These are phyloP conservation scores for Xylariaceae sp. DNA, from an alignment of 2,329 filamentous ascomycete species.

Conservation along the genomic window DNA sequence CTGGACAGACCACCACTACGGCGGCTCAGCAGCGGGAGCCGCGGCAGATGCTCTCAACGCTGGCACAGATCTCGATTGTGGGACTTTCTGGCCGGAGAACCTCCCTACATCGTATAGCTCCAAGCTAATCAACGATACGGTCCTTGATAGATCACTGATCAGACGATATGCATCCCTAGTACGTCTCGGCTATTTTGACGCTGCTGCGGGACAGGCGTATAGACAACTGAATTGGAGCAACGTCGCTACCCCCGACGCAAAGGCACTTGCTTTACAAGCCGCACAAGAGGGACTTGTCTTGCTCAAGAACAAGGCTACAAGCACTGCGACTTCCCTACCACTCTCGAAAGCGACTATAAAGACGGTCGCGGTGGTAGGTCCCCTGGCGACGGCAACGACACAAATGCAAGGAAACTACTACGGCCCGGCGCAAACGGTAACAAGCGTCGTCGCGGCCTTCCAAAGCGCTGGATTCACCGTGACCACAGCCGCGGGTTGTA, in stretches of 20 bases:
- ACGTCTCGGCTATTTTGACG: constrained; percentile 55
- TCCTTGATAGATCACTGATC: constrained; percentile 45
- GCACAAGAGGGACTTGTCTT: constrained; percentile 45
- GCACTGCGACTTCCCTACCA: constrained; percentile 36
- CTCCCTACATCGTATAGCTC: constrained; percentile 29
- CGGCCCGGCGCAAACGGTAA: constrained; percentile 25
- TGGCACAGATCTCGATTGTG: constrained; percentile 36
- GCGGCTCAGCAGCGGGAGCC: constrained; percentile 30
- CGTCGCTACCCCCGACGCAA: constrained; percentile 51
- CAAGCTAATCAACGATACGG: constrained; percentile 38
- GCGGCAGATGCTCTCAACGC: constrained; percentile 34
- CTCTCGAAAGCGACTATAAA: constrained; percentile 29
- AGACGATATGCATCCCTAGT: constrained; percentile 54
- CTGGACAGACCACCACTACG: constrained; percentile 41
- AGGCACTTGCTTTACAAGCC: constrained; percentile 53
- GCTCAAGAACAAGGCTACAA: constrained; percentile 51
- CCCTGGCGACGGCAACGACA: constrained; percentile 53
- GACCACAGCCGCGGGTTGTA: constrained; percentile 20
- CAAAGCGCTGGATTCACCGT: constrained; percentile 22
- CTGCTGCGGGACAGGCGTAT: constrained; percentile 41
- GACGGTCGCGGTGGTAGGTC: constrained; percentile 53
- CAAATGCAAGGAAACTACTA: constrained; percentile 56
- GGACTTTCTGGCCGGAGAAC: constrained; percentile 28
- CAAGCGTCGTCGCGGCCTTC: constrained; percentile 23
- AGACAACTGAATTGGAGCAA: constrained; percentile 50